Conservation (phyloP, 768 basidiomycete genomes). For the Tricholoma terreum region DNA sequence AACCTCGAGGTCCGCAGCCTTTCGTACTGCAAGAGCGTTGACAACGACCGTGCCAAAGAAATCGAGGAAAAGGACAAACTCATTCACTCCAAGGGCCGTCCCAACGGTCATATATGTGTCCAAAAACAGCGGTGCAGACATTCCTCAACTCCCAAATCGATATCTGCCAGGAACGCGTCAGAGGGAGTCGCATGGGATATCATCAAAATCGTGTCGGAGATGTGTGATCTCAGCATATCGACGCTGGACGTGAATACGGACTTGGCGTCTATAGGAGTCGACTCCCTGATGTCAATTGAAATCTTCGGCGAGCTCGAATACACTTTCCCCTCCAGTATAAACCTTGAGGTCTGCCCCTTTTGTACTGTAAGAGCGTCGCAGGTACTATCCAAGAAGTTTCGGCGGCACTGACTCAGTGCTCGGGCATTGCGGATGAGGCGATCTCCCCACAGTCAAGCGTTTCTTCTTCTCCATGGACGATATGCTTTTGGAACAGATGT, state of each 20-base stretch:
- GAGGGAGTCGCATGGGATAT: too few species aligned
- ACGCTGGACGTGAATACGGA: conserved; percentile 35
- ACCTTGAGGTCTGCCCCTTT: conserved; percentile 30
- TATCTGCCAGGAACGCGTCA: too few species aligned
- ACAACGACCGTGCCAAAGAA: too few species aligned
- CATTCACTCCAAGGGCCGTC: too few species aligned
- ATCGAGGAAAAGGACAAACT: too few species aligned
- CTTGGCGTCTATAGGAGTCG: conserved; percentile 55
- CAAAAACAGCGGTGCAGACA: too few species aligned
- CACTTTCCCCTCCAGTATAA: conserved; percentile 30
- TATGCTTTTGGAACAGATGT: conserved; percentile 29
- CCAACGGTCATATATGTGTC: too few species aligned
- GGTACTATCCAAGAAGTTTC: conserved; percentile 33
- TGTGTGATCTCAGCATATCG: conserved; percentile 38
- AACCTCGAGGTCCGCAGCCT: conserved; percentile 29
- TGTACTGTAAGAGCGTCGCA: conserved; percentile 32
- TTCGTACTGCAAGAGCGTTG: conserved; percentile 33
- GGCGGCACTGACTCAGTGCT: conserved; percentile 8
- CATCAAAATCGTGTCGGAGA: conserved; percentile 36
- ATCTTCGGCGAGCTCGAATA: conserved; percentile 35
- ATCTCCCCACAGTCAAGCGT: conserved; percentile 16
- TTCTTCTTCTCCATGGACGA: conserved; percentile 36
- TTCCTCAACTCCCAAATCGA: too few species aligned
- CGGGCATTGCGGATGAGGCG: not conserved
- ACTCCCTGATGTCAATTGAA: conserved; percentile 65